Percentiles rank a stretch among this genome's conserved stretches.
Evolutionary conservation across 352 stramenopile genomes (phyloP).

Genomic region (Poterioochromonas sp.): DNA sequence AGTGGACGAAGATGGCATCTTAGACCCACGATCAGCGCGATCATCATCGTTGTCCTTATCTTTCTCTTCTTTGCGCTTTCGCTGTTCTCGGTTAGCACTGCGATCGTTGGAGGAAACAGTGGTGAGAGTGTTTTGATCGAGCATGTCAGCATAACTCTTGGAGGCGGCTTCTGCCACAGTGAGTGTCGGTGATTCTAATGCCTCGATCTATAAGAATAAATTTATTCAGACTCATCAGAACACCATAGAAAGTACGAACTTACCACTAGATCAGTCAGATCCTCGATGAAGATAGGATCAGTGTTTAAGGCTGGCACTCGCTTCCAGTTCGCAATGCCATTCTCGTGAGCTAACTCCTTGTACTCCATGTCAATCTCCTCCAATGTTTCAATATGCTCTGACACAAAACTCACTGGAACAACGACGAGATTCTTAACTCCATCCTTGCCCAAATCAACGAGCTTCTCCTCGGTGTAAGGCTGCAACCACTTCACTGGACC

Average conservation of each 20-base stretch:
- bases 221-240: no score
- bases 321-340: slow-evolving; percentile 76
- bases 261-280: slow-evolving; percentile 95
- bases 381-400: slow-evolving; percentile 97
- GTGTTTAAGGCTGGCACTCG: slow-evolving; percentile 89
- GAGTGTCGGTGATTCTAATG: not conserved
- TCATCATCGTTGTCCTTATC: no score
- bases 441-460: slow-evolving; percentile 76
- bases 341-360: slow-evolving; percentile 82
- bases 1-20: no score
- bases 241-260: no score
- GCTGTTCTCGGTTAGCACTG: no score
- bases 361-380: slow-evolving; percentile 99
- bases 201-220: not conserved
- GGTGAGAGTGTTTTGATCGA: no score
- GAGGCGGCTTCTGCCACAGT: not conserved
- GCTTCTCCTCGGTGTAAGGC: slow-evolving; percentile 88
- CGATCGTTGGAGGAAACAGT: no score
- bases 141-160: not conserved
- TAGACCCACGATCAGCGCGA: no score
- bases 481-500: slow-evolving; percentile 94
- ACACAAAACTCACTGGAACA: slow-evolving; percentile 97
- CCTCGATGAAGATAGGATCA: slow-evolving; percentile 84
- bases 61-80: no score
- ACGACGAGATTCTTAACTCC: slow-evolving; percentile 91